These are phyloP conservation scores for Zygosaccharomyces sapae DNA, from an alignment of 1,139 yeast genomes.

Conservation along the genomic window DNA sequence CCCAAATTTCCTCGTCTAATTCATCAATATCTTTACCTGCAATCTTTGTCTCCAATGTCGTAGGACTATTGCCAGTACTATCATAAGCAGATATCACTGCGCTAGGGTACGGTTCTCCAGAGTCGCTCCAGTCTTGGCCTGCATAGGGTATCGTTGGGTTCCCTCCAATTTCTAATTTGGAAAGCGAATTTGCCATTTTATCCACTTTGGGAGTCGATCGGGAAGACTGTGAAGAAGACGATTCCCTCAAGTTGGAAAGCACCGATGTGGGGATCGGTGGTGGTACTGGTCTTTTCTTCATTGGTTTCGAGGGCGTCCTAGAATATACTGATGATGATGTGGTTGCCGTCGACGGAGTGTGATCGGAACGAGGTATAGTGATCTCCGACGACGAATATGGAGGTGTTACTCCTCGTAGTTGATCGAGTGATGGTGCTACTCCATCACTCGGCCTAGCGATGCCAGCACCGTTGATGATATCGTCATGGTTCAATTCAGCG, in stretches of 20 bases:
- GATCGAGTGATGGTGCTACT: slow-evolving; percentile 8
- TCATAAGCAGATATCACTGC: slow-evolving; percentile 27
- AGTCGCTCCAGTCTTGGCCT: slow-evolving; percentile 12
- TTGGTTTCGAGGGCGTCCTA: slow-evolving; percentile 11
- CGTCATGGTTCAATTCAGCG: neutral
- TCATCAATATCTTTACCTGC: slow-evolving; percentile 46
- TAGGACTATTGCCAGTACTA: slow-evolving; percentile 19
- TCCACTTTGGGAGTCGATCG: slow-evolving; percentile 2
- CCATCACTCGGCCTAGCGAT: neutral
- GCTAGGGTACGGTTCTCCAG: slow-evolving; percentile 27
- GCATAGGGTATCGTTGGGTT: slow-evolving; percentile 7
- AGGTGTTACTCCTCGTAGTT: slow-evolving; percentile 3
- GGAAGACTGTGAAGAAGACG: slow-evolving; percentile 1
- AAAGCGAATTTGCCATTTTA: neutral
- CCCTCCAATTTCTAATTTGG: slow-evolving; percentile 1
- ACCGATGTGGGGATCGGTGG: slow-evolving; percentile 28
- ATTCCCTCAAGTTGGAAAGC: slow-evolving; percentile 8
- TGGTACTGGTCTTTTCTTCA: slow-evolving; percentile 31
- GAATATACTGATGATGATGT: slow-evolving; percentile 16
- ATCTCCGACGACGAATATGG: slow-evolving; percentile 11
- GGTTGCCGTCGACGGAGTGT: slow-evolving; percentile 9
- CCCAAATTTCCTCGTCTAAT: slow-evolving; percentile 78
- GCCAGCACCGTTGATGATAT: slow-evolving; percentile 6
- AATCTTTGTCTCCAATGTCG: slow-evolving; percentile 9
- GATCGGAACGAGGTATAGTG: slow-evolving; percentile 7